Evolutionary conservation across 805 yeast species (phyloP).

Genomic region (Teunomyces panamensis): DNA sequence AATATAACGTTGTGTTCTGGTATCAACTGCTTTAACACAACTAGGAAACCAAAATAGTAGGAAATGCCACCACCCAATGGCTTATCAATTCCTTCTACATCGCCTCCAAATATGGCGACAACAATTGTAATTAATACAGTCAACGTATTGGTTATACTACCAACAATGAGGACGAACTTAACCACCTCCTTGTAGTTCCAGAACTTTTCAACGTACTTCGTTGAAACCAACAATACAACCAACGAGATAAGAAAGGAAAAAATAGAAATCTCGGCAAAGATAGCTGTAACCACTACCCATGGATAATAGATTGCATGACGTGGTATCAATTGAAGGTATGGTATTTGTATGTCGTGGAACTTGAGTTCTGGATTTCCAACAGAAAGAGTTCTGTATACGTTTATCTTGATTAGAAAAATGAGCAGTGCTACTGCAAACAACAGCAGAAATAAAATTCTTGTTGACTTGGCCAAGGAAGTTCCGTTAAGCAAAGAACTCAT

Average conservation of each 20-base stretch:
- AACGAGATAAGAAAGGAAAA: constrained; percentile 43
- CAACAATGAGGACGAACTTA: constrained; percentile 49
- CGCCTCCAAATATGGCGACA: constrained; percentile 32
- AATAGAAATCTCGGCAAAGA: constrained; percentile 59
- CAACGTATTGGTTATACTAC: constrained; percentile 53
- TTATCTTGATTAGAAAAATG: constrained; percentile 42
- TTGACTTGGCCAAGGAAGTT: constrained; percentile 41
- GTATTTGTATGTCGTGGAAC: constrained; percentile 47
- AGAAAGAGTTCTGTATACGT: constrained; percentile 20
- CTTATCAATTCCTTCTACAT: constrained; percentile 34
- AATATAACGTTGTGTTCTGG: constrained; percentile 55
- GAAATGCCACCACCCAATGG: constrained; percentile 55
- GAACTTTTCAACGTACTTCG: constrained; percentile 48
- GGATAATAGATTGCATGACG: constrained; percentile 52
- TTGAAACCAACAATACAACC: constrained; percentile 35
- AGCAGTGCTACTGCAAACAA: constrained; percentile 39
- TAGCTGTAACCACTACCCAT: constrained; percentile 60
- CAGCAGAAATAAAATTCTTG: constrained; percentile 41
- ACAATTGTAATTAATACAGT: constrained; percentile 45
- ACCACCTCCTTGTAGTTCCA: constrained; percentile 53
- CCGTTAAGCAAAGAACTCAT: constrained; percentile 1
- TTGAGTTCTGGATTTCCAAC: constrained; percentile 11
- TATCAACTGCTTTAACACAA: constrained; percentile 54
- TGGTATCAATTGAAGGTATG: constrained; percentile 64
- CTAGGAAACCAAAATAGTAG: constrained; percentile 51